These are phyloP conservation scores for Anastatica hierochuntica DNA, from an alignment of 345 rosid genomes.

Conservation along the genomic window DNA sequence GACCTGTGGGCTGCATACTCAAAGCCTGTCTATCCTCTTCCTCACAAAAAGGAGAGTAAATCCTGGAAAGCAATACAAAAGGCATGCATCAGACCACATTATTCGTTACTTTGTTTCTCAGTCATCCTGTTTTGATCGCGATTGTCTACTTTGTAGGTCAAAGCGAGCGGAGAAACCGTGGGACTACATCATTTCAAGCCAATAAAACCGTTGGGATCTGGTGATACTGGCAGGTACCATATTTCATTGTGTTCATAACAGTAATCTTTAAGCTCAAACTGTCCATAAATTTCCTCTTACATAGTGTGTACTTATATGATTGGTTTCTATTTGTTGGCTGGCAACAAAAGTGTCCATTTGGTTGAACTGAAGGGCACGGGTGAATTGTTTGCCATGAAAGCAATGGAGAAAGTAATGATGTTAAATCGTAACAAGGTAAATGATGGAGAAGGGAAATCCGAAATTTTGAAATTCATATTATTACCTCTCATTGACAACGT, in stretches of 20 bases:
- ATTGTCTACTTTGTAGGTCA: slow-evolving; percentile 38
- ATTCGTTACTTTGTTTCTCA: neutral
- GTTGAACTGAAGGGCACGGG: slow-evolving; percentile 78
- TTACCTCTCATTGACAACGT: slow-evolving; percentile 23
- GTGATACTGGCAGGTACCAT: slow-evolving; percentile 93
- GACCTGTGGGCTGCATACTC: slow-evolving; percentile 93
- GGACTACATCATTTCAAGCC: slow-evolving; percentile 90
- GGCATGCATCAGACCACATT: slow-evolving; percentile 29
- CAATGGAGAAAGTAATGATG: slow-evolving; percentile 90
- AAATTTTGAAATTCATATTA: neutral
- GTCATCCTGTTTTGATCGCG: slow-evolving; percentile 5
- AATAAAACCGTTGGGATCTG: slow-evolving; percentile 85
- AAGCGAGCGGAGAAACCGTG: slow-evolving; percentile 54
- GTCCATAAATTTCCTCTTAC: neutral
- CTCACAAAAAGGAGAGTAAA: slow-evolving; percentile 62
- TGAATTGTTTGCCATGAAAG: slow-evolving; percentile 86
- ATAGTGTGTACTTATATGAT: neutral
- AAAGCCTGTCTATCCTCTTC: slow-evolving; percentile 61
- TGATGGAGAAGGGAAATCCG: slow-evolving; percentile 12
- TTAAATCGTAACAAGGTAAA: slow-evolving; percentile 83
- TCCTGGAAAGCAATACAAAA: slow-evolving; percentile 82
- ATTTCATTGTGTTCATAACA: neutral
- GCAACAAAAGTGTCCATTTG: slow-evolving; percentile 62
- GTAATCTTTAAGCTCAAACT: neutral
- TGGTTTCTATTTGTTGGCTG: neutral